Conservation (phyloP, 2,329 filamentous ascomycete species). For the Herpotrichia juniperi region DNA sequence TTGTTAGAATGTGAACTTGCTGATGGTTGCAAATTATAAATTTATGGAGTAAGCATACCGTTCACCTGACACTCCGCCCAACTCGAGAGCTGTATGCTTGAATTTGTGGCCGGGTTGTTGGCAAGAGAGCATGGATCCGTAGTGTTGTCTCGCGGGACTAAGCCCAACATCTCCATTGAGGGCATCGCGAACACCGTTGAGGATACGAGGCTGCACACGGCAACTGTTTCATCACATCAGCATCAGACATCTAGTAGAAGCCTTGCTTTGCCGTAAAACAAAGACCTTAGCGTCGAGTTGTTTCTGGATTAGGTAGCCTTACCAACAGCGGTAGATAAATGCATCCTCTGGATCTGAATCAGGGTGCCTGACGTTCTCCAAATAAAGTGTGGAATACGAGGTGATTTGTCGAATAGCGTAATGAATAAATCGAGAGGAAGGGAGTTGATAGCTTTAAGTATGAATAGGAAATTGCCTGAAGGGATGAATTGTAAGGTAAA, state of each 20-base stretch:
- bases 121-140: slow-evolving; percentile 30
- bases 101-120: slow-evolving; percentile 27
- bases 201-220: slow-evolving; percentile 6
- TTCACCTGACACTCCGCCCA: slow-evolving; percentile 42
- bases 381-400: not conserved
- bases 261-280: not conserved
- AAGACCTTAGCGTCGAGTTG: not conserved
- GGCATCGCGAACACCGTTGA: slow-evolving; percentile 9
- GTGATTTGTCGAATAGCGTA: not conserved
- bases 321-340: not conserved
- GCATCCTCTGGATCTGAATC: not conserved
- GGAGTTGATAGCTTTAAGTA: not conserved
- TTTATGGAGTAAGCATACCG: slow-evolving; percentile 15
- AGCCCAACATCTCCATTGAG: slow-evolving; percentile 4
- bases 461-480: not conserved
- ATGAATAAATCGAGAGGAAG: not conserved
- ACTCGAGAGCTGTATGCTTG: slow-evolving; percentile 33
- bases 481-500: not conserved
- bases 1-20: not conserved
- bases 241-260: slow-evolving; percentile 1
- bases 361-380: not conserved
- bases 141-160: slow-evolving; percentile 3
- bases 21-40: not conserved
- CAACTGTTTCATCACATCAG: slow-evolving; percentile 7
- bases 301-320: not conserved